Conservation (phyloP, 1,284 basidiomycete genomes). For the Puccinia hordei region DNA sequence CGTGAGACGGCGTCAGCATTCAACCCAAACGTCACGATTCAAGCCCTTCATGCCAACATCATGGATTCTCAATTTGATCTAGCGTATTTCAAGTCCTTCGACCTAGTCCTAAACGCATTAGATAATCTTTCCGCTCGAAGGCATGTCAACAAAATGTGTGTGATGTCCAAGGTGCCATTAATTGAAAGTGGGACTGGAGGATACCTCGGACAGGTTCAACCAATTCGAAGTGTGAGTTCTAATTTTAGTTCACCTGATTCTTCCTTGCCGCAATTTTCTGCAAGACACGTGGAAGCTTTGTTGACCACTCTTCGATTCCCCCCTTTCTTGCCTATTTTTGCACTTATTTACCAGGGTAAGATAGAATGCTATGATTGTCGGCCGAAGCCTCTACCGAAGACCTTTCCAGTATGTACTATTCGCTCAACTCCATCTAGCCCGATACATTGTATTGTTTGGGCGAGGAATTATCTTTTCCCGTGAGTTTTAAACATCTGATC, state of each 20-base stretch:
- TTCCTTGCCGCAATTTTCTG: background rate
- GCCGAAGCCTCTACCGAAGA: constrained; percentile 84
- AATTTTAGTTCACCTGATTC: constrained; percentile 51
- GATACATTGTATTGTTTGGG: constrained; percentile 99
- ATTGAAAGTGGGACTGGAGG: constrained; percentile 97
- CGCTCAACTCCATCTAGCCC: constrained; percentile 95
- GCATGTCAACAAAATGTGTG: constrained; percentile 96
- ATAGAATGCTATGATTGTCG: constrained; percentile 92
- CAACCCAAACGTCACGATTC: constrained; percentile 85
- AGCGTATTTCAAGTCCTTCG: constrained; percentile 84
- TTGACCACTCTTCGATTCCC: background rate
- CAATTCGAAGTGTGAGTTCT: constrained; percentile 68
- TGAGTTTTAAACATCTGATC: constrained; percentile 61
- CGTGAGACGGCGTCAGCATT: constrained; percentile 84
- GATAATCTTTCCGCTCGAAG: constrained; percentile 91
- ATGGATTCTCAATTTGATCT: constrained; percentile 85
- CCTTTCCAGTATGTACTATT: constrained; percentile 97
- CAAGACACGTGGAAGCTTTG: background rate
- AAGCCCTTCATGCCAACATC: constrained; percentile 90
- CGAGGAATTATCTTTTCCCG: constrained; percentile 96
- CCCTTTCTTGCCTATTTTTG: background rate
- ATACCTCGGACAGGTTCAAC: constrained; percentile 75
- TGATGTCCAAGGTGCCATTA: constrained; percentile 83
- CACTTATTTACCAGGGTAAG: constrained; percentile 65
- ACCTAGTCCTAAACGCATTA: constrained; percentile 91